These are phyloP conservation scores for Termitomyces sp. DNA, from an alignment of 768 basidiomycete species.

Conservation along the genomic window DNA sequence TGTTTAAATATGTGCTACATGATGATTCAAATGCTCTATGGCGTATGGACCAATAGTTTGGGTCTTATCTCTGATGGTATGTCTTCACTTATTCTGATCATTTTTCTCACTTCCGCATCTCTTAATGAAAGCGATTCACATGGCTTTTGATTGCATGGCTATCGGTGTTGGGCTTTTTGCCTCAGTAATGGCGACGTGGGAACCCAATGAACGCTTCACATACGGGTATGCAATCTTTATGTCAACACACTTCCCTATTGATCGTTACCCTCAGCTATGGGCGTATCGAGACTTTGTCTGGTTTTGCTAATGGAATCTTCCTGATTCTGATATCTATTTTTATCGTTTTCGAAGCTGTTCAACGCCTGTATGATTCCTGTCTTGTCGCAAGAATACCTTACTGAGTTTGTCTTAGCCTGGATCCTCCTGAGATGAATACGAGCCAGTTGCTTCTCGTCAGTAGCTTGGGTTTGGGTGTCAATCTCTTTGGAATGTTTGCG, in stretches of 20 bases:
- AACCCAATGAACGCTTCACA: slow-evolving; percentile 89
- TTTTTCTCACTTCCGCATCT: slow-evolving; percentile 4
- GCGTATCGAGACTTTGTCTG: slow-evolving; percentile 94
- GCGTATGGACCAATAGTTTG: slow-evolving; percentile 95
- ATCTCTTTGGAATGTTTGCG: slow-evolving; percentile 97
- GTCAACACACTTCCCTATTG: background rate
- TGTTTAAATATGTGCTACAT: slow-evolving; percentile 94
- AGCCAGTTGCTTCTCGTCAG: slow-evolving; percentile 88
- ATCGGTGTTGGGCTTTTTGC: slow-evolving; percentile 94
- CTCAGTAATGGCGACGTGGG: slow-evolving; percentile 98
- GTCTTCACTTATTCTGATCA: slow-evolving; percentile 1
- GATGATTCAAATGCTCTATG: slow-evolving; percentile 95
- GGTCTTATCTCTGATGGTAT: slow-evolving; percentile 95
- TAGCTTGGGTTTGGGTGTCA: slow-evolving; percentile 83
- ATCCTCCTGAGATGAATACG: slow-evolving; percentile 98
- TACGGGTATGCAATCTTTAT: slow-evolving; percentile 62
- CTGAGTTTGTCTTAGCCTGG: slow-evolving; percentile 43
- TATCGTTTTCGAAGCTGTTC: slow-evolving; percentile 96
- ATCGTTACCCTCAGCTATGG: slow-evolving; percentile 61
- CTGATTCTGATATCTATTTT: slow-evolving; percentile 92
- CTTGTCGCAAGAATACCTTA: background rate
- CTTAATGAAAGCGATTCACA: slow-evolving; percentile 77
- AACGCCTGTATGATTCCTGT: slow-evolving; percentile 65
- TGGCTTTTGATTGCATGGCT: slow-evolving; percentile 99
- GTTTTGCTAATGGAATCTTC: slow-evolving; percentile 97